A percentile compares a stretch with the other conserved stretches of the same genome.
Evolutionary conservation across 2,329 filamentous ascomycete species (phyloP).

Genomic region (Ophiocordyceps camponoti-leonardi): DNA sequence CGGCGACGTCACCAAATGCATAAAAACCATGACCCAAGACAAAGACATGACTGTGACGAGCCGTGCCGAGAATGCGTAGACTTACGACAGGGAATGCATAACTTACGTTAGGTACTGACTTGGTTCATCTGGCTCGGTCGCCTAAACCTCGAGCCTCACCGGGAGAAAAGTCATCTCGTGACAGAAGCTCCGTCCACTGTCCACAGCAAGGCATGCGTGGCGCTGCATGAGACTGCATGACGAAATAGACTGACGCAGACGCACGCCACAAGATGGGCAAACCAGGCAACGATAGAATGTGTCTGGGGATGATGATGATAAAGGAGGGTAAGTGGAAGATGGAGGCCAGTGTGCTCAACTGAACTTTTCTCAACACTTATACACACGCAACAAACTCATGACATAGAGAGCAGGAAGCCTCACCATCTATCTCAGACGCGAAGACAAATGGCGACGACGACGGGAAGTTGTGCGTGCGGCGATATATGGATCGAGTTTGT

Average conservation of each 20-base stretch:
- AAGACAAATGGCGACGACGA: constrained; percentile 4
- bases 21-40: not conserved
- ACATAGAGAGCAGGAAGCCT: not conserved
- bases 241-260: no score
- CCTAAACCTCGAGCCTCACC: not conserved
- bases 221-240: no score
- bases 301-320: no score
- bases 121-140: not conserved
- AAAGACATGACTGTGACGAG: not conserved
- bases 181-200: no score
- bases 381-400: not conserved
- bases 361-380: no score
- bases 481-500: constrained; percentile 16
- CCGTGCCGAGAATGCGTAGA: not conserved
- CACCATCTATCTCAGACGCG: not conserved
- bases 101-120: not conserved
- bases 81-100: not conserved
- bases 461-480: constrained; percentile 20
- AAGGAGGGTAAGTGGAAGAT: no score
- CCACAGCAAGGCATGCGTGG: no score
- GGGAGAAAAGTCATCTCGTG: no score
- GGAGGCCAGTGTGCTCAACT: no score
- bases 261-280: no score
- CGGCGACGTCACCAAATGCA: not conserved
- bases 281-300: no score